Evolutionary conservation across 2,329 filamentous ascomycete species (phyloP), one percentile per base, ranked within the genome.

Genomic region (Colletotrichum abscissum): DNA sequence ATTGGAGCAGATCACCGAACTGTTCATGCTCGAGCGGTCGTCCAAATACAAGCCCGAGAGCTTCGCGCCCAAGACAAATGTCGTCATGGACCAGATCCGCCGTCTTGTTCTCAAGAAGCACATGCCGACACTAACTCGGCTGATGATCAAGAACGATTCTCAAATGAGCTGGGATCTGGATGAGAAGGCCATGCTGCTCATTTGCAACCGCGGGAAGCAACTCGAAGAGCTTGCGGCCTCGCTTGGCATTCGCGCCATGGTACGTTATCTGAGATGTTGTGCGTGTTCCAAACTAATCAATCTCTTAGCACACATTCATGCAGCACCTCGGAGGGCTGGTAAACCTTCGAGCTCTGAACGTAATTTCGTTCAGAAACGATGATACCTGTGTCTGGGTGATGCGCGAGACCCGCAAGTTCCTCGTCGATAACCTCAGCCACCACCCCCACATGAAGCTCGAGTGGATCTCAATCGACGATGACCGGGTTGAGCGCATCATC

Each of bases 131-230:
- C 80, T 93, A 22, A 87, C 85, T 77, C 84, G 88, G 12, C 79
- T 93, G 22, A 88, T 92, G 85, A 88, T 93, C 75, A 89, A 89
- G 77, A 91, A 92, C 75, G 85, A 90, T 63, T 78, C 81, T 24
- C 84, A 86, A 57, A 78, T 81, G 7, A 81, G 82, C 6, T 93
- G 91, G 91, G 90, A 92, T 77, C 76, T 87, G 5, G 86, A 92
- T 69, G 84, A 87, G 57, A 89, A 88, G 78, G 86, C 88, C 0
- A 85, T 89, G 69, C 80, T 86, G 67, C 80, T 90, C n/a, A 83
- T 92, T 5, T 90, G 89, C 76, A 83, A 79, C 5, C 84, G 82
- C 28, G 90, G 88, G 1, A 82, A 79, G 58, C 76, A 80, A 16
- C 82, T 92, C 6, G 83, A 89, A 75, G 90, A 92, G 80, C 79